Evolutionary conservation across 192 early-diverging fungal species (phyloP), one percentile per base, ranked within the genome.

Genomic region (Chytriomyces confervae): DNA sequence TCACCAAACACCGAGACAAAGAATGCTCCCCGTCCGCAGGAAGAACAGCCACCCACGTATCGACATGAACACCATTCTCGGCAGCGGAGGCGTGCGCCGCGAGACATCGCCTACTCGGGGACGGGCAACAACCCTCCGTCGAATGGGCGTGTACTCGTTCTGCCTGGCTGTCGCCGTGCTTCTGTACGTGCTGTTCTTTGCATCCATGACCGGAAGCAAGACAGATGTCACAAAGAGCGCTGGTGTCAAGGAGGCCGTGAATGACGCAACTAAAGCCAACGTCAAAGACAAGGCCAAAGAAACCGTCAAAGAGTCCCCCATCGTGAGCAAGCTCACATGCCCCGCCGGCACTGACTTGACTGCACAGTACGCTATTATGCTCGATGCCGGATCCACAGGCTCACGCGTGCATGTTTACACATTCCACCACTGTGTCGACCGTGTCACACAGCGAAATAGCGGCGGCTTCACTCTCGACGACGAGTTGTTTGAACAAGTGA

Each of bases 401-500:
- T 98, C 96, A 8, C 95, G 97, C 23, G 95, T 99, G 76, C 97
- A 99, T 79, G 94, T 96, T 61, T 99, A 98, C 89, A 87, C 90
- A 76, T 99, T 99, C 88, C 95, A 96, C 83, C 91, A 94, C 84
- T 99, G 97, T 84, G 92, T 94, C 69, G 80, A 85, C 9, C 53
- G 63, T 10, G 13, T 18, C 53, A 20, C 72, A 13, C 36, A n/a
- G 46, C 23, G 46, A 5, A 62, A 53, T 13, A 44, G 61, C 7
- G 72, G 72, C n/a, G 61, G n/a, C 27, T 23, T 74, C 43, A 61
- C 62, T 45, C 72, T 98, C 62, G 97, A 98, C 73, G 86, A 93
- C 76, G 97, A 99, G 81, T 84, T 95, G 24, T 99, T 99, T 82
- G 82, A 91, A 49, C 92, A 93, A 77, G 76, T 90, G 57, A 87